phyloP scores from a whole-genome alignment of 192 early-diverging fungal genomes.

The Paraglomus brasilianum region DNA sequence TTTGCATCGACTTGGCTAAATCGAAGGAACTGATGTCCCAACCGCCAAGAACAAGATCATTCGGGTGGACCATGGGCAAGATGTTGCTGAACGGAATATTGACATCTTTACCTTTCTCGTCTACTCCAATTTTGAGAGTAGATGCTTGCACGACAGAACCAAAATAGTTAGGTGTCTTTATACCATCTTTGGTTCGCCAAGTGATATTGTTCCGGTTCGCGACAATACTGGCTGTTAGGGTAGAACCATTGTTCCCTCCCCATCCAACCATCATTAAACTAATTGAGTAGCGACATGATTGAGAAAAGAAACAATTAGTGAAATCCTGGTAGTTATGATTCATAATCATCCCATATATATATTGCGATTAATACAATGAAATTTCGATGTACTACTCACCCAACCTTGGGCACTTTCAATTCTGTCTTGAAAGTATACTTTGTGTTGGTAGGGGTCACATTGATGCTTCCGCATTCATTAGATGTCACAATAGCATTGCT shows the following conservation, averaged over 20 bases:
- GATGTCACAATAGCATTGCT: constrained; percentile 80
- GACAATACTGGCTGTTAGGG: constrained; percentile 92
- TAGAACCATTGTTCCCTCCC: constrained; percentile 99
- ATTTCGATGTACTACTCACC: constrained; percentile 51
- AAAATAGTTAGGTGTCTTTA: constrained; percentile 94
- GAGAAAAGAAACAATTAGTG: constrained; percentile 2
- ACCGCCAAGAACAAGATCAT: constrained; percentile 95
- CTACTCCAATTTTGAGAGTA: constrained; percentile 92
- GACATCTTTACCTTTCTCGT: constrained; percentile 80
- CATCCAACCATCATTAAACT: constrained; percentile 99
- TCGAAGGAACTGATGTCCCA: constrained; percentile 93
- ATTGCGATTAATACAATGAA: too few relatives aligned
- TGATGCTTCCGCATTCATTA: constrained; percentile 64
- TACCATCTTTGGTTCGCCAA: constrained; percentile 93
- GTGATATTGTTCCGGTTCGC: constrained; percentile 87
- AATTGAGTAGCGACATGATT: not conserved
- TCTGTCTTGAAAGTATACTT: constrained; percentile 90
- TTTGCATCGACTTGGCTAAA: constrained; percentile 90
- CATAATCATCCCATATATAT: too few relatives aligned
- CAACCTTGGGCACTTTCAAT: constrained; percentile 75
- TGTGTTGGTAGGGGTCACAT: constrained; percentile 82
- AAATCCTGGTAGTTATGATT: too few relatives aligned
- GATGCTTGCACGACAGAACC: constrained; percentile 96
- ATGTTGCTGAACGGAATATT: constrained; percentile 91
- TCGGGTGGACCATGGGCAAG: constrained; percentile 95